Evolutionary conservation across 805 yeast species (phyloP), one percentile per base, ranked within the genome.

Genomic region (Kodamaea nitidulidarum): DNA sequence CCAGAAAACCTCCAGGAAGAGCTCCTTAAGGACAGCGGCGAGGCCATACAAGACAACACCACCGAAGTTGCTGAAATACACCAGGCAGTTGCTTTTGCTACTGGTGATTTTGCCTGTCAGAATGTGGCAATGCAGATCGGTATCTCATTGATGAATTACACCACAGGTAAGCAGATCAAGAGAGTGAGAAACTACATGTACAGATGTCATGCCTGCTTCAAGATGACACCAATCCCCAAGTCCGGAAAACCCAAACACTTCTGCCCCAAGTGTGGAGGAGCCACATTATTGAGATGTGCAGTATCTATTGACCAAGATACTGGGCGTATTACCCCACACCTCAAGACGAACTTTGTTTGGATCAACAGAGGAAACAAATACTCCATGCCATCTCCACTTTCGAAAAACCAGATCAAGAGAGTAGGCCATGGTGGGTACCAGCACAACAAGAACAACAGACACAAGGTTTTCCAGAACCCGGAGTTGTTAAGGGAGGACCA

Each of bases 31-130:
- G 91, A 87, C 51, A 75, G 47, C 70, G 51, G 83, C 29, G 88
- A 81, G 52, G 73, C 75, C 42, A 69, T 78, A 7, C 58, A 57
- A 37, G 73, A 65, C 31, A 38, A 63, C 15, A 52, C 63, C 10
- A 63, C 65, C 12, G 52, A 56, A 12, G 16, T 35, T 3, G 62
- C 55, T 3, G 42, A 51, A 2, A 55, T 48, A 4, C 52, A 63
- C 8, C 50, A 64, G 42, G 76, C 80, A 46, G 93, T 83, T 14
- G 98, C 97, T 2, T 64, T 93, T 36, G 82, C 96, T 0, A 84
- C 97, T 0, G 95, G 95, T 18, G 99, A 93, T 76, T 93, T 91
- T 66, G 98, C 99, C 2, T 87, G 91, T 54, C 99, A 93, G 62
- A 93, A 93, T 61, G 96, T 90, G 11, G 77, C 96, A 1, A 71